Conservation (phyloP, 768 basidiomycete species). For the Tricholomella constricta region DNA sequence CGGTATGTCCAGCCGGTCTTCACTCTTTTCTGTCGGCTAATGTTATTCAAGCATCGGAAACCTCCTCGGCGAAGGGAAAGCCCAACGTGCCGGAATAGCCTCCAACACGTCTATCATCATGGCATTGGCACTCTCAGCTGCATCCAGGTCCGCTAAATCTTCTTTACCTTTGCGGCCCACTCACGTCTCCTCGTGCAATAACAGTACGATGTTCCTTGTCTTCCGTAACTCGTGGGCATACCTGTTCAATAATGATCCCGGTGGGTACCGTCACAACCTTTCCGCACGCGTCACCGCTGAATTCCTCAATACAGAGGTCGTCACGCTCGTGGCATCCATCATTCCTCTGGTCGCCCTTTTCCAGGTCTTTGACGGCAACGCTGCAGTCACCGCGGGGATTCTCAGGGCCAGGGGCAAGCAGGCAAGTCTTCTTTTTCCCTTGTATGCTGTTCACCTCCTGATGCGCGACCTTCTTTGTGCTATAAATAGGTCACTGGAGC, state of each 20-base stretch:
- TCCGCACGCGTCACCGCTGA: background rate
- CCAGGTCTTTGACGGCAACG: conserved; percentile 84
- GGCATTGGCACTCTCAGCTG: conserved; percentile 60
- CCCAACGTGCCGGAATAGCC: conserved; percentile 69
- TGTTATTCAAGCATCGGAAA: conserved; percentile 71
- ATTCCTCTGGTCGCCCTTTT: conserved; percentile 76
- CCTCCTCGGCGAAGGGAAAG: conserved; percentile 79
- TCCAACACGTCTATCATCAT: conserved; percentile 66
- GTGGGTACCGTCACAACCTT: conserved; percentile 31
- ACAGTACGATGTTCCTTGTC: conserved; percentile 53
- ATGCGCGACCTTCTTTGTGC: background rate
- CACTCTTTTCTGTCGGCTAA: background rate
- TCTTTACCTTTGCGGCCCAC: background rate
- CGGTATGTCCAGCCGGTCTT: conserved; percentile 46
- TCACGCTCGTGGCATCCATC: conserved; percentile 63
- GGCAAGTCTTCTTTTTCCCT: conserved; percentile 27
- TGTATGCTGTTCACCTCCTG: background rate
- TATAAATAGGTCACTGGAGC: conserved; percentile 64
- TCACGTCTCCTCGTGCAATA: conserved; percentile 1
- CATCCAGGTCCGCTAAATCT: conserved; percentile 55
- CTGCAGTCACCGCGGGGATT: conserved; percentile 71
- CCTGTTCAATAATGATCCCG: conserved; percentile 71
- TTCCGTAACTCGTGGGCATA: conserved; percentile 72
- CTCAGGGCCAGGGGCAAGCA: conserved; percentile 84
- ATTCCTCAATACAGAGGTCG: conserved; percentile 44